Base-by-base conservation (phyloP, 1,139 yeast genomes). In the Lodderomyces margitis region DNA sequence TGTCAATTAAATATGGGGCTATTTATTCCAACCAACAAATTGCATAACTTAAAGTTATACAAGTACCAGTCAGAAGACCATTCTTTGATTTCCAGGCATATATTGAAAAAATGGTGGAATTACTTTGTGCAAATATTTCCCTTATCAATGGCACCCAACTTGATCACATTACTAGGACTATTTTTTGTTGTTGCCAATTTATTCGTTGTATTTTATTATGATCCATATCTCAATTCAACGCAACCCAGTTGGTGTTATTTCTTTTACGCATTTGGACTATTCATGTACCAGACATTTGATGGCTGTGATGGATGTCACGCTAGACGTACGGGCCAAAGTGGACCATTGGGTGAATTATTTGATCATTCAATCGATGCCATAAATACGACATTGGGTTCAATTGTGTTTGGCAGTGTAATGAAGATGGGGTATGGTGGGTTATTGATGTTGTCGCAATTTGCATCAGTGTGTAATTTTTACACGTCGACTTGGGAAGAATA, bases 251-350 rank as follows among this genome's bases (percentile, higher is more conserved):
- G 96, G 96, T 78, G 86, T 30, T 88, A 87, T 59, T 77, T 78
- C 53, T 73, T 86, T 40, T 87, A 87, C 59, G 96, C 95, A 0
- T 59, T 86, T 52, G 95, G 96, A 2, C 68, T 91, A 50, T 89
- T 91, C 59, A 68, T 89, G 74, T 91, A 91, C 61, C 98, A 91
- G 59, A 91, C 98, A 0, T 89, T 91, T 61, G 98, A 91, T 64
- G 96, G 97, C 2, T 87, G 96, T 62, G 98, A 91, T 62, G 98
- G 98, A 9, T 78, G 85, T 51, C 98, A 91, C 61, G 98, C 98
- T 12, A 73, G 94, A 51, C 77, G 92, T 55, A 91, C 98, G 1
- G 95, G 95, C 12, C 96, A 89, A 64, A 81, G 91, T 51, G 95
- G 97, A 3, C 98, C 98, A 3, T 68, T 91, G 54, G 98, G 98